Conservation (phyloP, 441 rosid genomes). For the Adansonia rubrostipa region DNA sequence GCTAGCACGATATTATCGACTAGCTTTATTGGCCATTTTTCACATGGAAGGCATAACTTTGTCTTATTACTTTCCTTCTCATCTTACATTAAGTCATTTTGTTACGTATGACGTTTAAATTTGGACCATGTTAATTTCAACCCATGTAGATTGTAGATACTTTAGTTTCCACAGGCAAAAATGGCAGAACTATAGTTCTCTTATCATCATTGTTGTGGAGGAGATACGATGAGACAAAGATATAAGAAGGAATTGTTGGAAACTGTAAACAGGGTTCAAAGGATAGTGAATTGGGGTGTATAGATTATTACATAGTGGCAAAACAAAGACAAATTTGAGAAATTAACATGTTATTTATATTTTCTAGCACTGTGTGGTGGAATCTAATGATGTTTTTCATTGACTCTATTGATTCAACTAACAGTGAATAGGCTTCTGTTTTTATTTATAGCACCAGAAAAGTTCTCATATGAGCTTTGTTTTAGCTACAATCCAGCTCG, state of each 20-base stretch:
- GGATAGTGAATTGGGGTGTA: background rate
- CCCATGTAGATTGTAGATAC: background rate
- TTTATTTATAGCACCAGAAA: background rate
- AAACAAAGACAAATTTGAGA: background rate
- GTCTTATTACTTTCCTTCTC: background rate
- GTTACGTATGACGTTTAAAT: background rate
- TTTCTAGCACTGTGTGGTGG: background rate
- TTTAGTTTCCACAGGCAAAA: background rate
- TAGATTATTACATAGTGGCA: background rate
- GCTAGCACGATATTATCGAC: slow-evolving; percentile 24
- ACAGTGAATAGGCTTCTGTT: background rate
- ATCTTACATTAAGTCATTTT: background rate
- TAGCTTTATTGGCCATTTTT: slow-evolving; percentile 14
- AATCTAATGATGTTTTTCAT: background rate
- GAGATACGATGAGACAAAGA: background rate
- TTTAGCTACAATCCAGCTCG: background rate
- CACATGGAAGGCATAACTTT: background rate
- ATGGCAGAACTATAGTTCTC: background rate
- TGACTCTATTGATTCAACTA: background rate
- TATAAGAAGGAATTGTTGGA: background rate
- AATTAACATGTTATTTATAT: background rate
- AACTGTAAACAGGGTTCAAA: background rate
- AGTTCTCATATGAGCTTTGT: background rate
- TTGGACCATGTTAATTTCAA: background rate
- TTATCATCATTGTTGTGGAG: background rate